These are phyloP conservation scores for Erodium texanum DNA, from an alignment of 441 rosid genomes.

Conservation along the genomic window DNA sequence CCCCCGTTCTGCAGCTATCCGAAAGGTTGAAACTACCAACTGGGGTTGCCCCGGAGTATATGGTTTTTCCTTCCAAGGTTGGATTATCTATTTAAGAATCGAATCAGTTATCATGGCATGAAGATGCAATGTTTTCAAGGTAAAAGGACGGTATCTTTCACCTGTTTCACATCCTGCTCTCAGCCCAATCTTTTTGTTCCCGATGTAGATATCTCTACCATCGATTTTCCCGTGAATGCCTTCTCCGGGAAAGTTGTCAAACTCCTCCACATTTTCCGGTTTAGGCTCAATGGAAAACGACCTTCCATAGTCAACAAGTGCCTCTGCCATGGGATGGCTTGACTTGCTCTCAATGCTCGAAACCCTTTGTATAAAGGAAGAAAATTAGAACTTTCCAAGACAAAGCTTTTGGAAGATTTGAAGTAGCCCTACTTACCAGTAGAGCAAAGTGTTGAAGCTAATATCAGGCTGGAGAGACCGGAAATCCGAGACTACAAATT, in stretches of 20 bases:
- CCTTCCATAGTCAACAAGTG: conserved; percentile 56
- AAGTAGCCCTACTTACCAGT: conserved; percentile 37
- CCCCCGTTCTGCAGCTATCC: conserved; percentile 73
- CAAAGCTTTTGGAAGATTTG: not conserved
- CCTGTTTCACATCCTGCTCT: conserved; percentile 61
- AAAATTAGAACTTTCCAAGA: too few species aligned
- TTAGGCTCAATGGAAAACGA: conserved; percentile 48
- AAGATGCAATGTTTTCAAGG: conserved; percentile 1
- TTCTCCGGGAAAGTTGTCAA: conserved; percentile 75
- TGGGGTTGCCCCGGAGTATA: conserved; percentile 33
- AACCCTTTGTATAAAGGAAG: too few species aligned
- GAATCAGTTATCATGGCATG: too few species aligned
- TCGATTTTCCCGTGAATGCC: conserved; percentile 69
- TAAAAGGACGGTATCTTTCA: conserved; percentile 13
- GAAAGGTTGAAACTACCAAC: conserved; percentile 61
- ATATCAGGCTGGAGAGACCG: conserved; percentile 34
- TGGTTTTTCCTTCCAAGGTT: conserved; percentile 31
- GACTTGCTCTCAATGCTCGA: conserved; percentile 86
- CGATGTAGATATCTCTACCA: conserved; percentile 54
- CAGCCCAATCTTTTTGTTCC: conserved; percentile 50
- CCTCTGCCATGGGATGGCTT: conserved; percentile 88
- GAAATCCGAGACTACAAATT: conserved; percentile 60
- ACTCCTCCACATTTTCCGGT: conserved; percentile 56
- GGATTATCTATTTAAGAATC: too few species aligned
- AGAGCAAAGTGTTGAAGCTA: conserved; percentile 36